phyloP scores from a whole-genome alignment of 1,139 yeast species.

The Blastobotrys proliferans region DNA sequence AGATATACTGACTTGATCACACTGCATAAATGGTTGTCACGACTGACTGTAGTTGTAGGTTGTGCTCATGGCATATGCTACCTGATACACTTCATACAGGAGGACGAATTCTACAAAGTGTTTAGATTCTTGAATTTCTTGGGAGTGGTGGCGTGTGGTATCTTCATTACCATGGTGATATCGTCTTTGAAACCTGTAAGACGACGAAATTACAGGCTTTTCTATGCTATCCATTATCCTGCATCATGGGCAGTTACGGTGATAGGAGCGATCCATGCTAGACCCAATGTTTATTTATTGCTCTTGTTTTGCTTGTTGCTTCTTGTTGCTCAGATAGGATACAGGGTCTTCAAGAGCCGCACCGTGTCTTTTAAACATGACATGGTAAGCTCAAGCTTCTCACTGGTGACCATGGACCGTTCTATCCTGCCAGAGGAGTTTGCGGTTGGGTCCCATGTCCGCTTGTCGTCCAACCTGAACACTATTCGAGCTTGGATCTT shows the following conservation, averaged over 20 bases:
- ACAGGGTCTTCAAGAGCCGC: conserved; percentile 28
- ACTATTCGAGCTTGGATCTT: conserved; percentile 41
- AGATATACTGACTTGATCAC: conserved; percentile 54
- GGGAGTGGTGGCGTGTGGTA: conserved; percentile 53
- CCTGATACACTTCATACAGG: conserved; percentile 43
- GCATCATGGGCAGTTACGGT: conserved; percentile 62
- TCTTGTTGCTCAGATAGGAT: conserved; percentile 42
- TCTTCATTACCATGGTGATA: conserved; percentile 44
- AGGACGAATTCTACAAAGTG: conserved; percentile 40
- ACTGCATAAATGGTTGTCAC: conserved; percentile 78
- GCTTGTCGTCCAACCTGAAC: conserved; percentile 37
- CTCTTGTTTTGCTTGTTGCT: conserved; percentile 47
- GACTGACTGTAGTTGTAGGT: conserved; percentile 53
- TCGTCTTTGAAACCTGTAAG: conserved; percentile 59
- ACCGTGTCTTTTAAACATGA: conserved; percentile 28
- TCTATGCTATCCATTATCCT: conserved; percentile 64
- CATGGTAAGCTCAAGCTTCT: conserved; percentile 30
- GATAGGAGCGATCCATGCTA: conserved; percentile 64
- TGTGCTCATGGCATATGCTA: conserved; percentile 58
- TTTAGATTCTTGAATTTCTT: conserved; percentile 49
- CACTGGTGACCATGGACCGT: conserved; percentile 36
- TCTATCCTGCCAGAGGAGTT: conserved; percentile 30
- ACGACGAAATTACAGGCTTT: conserved; percentile 48
- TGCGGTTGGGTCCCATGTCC: conserved; percentile 46
- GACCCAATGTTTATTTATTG: conserved; percentile 61